These are phyloP conservation scores for Drechslera avenae DNA, from an alignment of 2,329 filamentous ascomycete species.

Conservation along the genomic window DNA sequence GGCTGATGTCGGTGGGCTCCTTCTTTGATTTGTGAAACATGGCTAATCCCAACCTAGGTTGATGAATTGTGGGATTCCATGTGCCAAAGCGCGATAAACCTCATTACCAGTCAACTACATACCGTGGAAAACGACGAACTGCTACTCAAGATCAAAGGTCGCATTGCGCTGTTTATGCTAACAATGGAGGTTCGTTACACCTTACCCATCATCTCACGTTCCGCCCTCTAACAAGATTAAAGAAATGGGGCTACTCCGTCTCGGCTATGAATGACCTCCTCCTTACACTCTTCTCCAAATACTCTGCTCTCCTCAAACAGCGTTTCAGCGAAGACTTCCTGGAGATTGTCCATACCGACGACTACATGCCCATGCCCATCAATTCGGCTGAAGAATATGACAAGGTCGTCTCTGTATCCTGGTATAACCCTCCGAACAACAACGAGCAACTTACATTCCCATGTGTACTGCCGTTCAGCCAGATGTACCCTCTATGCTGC, in stretches of 20 bases:
- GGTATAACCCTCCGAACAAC: conserved; percentile 71
- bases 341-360: conserved; percentile 87
- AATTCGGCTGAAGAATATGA: conserved; percentile 89
- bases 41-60: conserved; percentile 59
- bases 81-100: conserved; percentile 82
- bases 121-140: conserved; percentile 87
- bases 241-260: conserved; percentile 91
- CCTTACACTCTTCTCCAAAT: conserved; percentile 89
- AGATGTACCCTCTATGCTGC: conserved; percentile 98
- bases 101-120: conserved; percentile 79
- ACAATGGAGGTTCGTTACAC: conserved; percentile 82
- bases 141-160: conserved; percentile 90
- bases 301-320: conserved; percentile 86
- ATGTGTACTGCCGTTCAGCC: conserved; percentile 93
- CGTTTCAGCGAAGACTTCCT: conserved; percentile 96
- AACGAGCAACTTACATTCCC: conserved; percentile 75
- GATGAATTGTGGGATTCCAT: conserved; percentile 99
- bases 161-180: conserved; percentile 92
- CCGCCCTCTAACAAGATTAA: conserved; percentile 9
- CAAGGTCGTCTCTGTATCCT: conserved; percentile 93
- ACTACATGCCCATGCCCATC: conserved; percentile 99
- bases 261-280: conserved; percentile 80
- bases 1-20: conserved; percentile 70
- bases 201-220: neutral
- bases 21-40: neutral